Base-by-base conservation (phyloP, 129 eudicot genomes). In the Smallanthus sonchifolius region DNA sequence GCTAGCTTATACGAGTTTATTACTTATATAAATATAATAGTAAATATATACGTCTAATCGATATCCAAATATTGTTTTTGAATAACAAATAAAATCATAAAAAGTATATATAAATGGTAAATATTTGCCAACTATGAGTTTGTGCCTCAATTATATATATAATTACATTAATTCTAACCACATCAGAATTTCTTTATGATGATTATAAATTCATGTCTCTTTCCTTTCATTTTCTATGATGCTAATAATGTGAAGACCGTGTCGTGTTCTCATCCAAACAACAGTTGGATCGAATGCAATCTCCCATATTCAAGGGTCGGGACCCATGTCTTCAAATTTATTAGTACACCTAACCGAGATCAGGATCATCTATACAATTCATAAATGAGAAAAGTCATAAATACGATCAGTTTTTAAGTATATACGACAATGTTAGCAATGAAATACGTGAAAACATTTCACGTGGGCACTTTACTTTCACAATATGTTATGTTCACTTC, bases 211-310 rank as follows among this genome's bases (percentile, higher is more conserved):
- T 49, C 62, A 52, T 5, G 68, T 72, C 51, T 7, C 67, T 72
- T 72, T 65, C 49, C 35, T 55, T 52, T 79, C 49, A 20, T 65
- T 72, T 49, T 64, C 74, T 14, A 65, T 43, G 60, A 10, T 61
- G 70, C 65, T 32, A 79, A 43, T 51, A 56, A 72, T 79, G 51
- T 34, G 74, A 79, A 30, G 34, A 63, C 60, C 34, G 19, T 64
- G 67, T 35, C 20, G 69, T 49, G 72, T 78, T 70, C 55, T 70
- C 72, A 51, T 65, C 73, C 61, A 72, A 57, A 39, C 61, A 51
- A 78, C 39, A 51, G 67, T 63, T 71, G 82, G 77, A 37, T 16
- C 73, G 82, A 72, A 64, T 63, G 67, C 68, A 54, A 79, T 79
- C 71, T 52, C 67, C 44, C 67, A 65, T 72, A 72, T 72, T 79